Base-by-base conservation (phyloP, 176 grass and related monocot species). In the Saccharum spontaneum region DNA sequence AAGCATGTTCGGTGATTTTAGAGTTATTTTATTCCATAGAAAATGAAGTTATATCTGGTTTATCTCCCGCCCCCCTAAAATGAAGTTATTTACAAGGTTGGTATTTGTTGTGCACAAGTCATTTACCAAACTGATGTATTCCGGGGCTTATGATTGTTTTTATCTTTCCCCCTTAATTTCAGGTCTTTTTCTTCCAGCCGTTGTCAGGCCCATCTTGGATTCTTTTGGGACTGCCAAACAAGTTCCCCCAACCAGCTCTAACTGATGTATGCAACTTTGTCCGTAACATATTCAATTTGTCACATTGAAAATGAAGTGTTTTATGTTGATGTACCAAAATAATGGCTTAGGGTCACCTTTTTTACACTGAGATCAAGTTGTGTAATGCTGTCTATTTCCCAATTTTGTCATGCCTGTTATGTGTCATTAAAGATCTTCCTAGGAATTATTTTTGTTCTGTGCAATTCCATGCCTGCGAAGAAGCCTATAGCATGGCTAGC, bases 151-250 rank as follows among this genome's bases (percentile, higher is more conserved):
- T 84, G 24, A 23, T 57, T 54, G 30, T 80, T 82, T 79, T 28
- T 4, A 23, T 55, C 65, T 77, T 75, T 80, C 59, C 5, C 28
- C 62, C 77, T n/a, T 69, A 6, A 79, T 85, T 83, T 77, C 82
- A 97, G 94, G 91, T 78, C 71, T 94, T 78, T 90, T 94, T 66
- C 91, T 97, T 86, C 94, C 94, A 54, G 91, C 89, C 12, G 89
- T 94, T 73, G 89, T 92, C 67, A 92, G 91, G 85, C 94, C 91
- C 59, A 86, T 90, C 11, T 86, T 97, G 89, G 91, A 94, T 85
- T 97, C 91, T 41, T 92, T 94, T 54, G 85, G 90, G 67, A 90
- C 71, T 67, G 89, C 89, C 61, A 86, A 94, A 72, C 87, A 88
- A 88, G 91, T 85, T 57, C 89, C 87, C 26, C 26, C 91, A 81